These are phyloP conservation scores for Ascochyta pisi DNA, from an alignment of 2,329 filamentous ascomycete genomes.

Conservation along the genomic window DNA sequence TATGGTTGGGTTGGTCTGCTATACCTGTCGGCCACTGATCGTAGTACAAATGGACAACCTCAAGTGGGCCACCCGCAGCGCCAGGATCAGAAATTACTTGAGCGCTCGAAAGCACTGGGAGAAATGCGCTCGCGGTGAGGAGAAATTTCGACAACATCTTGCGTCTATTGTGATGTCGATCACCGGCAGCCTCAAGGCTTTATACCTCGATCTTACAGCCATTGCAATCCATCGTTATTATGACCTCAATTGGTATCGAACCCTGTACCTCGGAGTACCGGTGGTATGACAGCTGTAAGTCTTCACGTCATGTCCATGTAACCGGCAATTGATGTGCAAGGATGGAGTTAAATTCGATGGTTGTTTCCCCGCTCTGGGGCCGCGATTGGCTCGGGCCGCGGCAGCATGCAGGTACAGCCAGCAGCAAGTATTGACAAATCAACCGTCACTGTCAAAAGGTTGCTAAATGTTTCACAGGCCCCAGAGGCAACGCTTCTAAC, in stretches of 20 bases:
- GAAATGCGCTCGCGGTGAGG: slow-evolving; percentile 17
- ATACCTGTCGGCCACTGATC: slow-evolving; percentile 57
- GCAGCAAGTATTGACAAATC: background rate
- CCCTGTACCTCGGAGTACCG: background rate
- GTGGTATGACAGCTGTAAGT: slow-evolving; percentile 6
- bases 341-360: slow-evolving; percentile 8
- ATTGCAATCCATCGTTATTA: background rate
- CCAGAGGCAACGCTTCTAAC: background rate
- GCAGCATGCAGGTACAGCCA: slow-evolving; percentile 3
- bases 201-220: background rate
- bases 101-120: slow-evolving; percentile 21
- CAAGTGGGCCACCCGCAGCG: slow-evolving; percentile 53
- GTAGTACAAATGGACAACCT: slow-evolving; percentile 59
- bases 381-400: background rate
- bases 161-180: background rate
- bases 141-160: slow-evolving; percentile 7
- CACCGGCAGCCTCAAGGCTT: too few relatives aligned
- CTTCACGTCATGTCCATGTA: slow-evolving; percentile 36
- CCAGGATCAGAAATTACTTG: slow-evolving; percentile 45
- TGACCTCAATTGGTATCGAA: slow-evolving; percentile 3
- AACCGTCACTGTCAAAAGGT: background rate
- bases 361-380: background rate
- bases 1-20: background rate
- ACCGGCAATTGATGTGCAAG: slow-evolving; percentile 17
- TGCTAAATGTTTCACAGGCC: background rate